Percentiles rank a stretch among this genome's conserved stretches.
These are phyloP conservation scores for Eimeria sp. DNA, from an alignment of 169 alveolate genomes.

Conservation along the genomic window DNA sequence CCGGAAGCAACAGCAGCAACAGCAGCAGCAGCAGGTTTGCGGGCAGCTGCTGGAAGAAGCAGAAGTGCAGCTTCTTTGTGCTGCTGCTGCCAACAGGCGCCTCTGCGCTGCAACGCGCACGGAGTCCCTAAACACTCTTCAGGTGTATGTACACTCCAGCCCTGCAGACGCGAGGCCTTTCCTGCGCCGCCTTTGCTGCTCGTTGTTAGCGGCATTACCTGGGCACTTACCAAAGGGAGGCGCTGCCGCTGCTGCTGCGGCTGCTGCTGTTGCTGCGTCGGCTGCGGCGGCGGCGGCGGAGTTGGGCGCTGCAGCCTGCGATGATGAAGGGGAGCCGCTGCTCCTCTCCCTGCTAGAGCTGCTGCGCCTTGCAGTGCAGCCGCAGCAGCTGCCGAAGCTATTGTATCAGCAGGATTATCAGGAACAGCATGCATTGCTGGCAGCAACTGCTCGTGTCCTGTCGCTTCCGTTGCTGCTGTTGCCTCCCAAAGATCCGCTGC, in stretches of 20 bases:
- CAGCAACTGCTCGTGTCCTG: slow-evolving; percentile 34
- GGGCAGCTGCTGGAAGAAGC: slow-evolving; percentile 41
- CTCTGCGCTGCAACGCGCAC: slow-evolving; percentile 54
- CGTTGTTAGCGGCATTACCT: neutral
- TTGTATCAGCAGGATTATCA: neutral
- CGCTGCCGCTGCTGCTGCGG: slow-evolving; percentile 61
- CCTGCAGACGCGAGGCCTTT: slow-evolving; percentile 31
- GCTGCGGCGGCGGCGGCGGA: slow-evolving; percentile 17
- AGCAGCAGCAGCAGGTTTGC: slow-evolving; percentile 8
- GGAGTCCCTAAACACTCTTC: slow-evolving; percentile 28
- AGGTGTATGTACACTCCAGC: slow-evolving; percentile 61
- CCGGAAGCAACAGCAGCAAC: neutral
- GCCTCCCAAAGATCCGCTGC: slow-evolving; percentile 40
- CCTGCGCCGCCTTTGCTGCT: slow-evolving; percentile 40
- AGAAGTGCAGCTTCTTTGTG: slow-evolving; percentile 46
- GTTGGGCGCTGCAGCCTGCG: slow-evolving; percentile 4
- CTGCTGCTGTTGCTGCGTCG: slow-evolving; percentile 10
- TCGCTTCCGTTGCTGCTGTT: slow-evolving; percentile 69
- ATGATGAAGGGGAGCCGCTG: neutral
- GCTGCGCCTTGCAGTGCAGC: slow-evolving; percentile 56
- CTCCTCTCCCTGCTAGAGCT: slow-evolving; percentile 48
- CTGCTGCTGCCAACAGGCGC: slow-evolving; percentile 57
- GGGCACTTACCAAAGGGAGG: slow-evolving; percentile 11
- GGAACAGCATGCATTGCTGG: slow-evolving; percentile 24
- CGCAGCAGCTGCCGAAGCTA: neutral